These are phyloP conservation scores for Vitis hybrid DNA, from an alignment of 177 flowering plant genomes.

Conservation along the genomic window DNA sequence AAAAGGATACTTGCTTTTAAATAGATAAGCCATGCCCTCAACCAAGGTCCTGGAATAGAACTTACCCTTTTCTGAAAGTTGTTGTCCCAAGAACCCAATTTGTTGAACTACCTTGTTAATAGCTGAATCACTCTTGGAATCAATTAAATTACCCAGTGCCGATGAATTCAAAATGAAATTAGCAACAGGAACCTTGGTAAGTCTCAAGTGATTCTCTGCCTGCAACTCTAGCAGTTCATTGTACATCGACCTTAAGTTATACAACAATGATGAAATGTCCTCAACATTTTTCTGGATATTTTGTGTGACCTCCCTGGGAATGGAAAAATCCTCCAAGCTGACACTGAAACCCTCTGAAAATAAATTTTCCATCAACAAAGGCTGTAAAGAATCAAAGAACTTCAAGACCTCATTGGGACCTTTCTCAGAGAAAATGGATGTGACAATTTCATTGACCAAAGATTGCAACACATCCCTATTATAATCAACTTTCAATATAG, in stretches of 20 bases:
- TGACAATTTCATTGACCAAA: conserved; percentile 54
- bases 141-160: conserved; percentile 64
- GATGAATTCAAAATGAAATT: conserved; percentile 53
- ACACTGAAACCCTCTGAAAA: conserved; percentile 72
- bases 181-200: conserved; percentile 39
- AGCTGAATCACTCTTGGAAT: conserved; percentile 78
- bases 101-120: conserved; percentile 75
- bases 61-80: conserved; percentile 66
- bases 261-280: conserved; percentile 41
- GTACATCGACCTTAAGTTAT: conserved; percentile 41
- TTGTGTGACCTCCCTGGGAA: conserved; percentile 27
- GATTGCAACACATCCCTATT: conserved; percentile 44
- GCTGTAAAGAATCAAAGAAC: conserved; percentile 72
- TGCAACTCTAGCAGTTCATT: conserved; percentile 67
- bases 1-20: conserved; percentile 40
- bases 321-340: conserved; percentile 58
- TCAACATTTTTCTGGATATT: conserved; percentile 36
- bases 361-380: conserved; percentile 79
- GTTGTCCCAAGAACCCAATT: conserved; percentile 80
- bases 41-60: conserved; percentile 66
- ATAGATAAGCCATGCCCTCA: conserved; percentile 54
- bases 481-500: conserved; percentile 50
- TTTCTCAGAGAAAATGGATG: conserved; percentile 52
- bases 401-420: conserved; percentile 70
- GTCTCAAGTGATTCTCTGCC: conserved; percentile 45